Evolutionary conservation across 768 basidiomycete species (phyloP).

Genomic region (Psilocybe tampanensis): DNA sequence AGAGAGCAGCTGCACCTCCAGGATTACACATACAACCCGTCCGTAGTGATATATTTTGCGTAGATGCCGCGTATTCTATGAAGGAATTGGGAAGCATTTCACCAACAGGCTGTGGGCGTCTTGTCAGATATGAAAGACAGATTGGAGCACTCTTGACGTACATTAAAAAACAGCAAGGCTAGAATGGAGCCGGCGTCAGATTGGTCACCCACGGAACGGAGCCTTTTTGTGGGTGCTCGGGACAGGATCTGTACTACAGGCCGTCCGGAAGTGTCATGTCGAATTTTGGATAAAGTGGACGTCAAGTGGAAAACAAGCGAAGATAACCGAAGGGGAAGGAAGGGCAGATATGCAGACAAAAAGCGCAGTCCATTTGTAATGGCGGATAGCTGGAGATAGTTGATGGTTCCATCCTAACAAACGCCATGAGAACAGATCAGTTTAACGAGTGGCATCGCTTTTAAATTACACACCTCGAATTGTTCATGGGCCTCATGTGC

Average conservation of each 20-base stretch:
- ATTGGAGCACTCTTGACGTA: constrained; percentile 34
- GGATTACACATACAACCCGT: constrained; percentile 92
- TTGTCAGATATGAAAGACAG: constrained; percentile 10
- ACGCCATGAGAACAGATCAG: constrained; percentile 3
- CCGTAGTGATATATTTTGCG: constrained; percentile 69
- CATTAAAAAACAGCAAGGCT: constrained; percentile 63
- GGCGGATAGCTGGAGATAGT: constrained; percentile 77
- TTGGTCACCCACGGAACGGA: constrained; percentile 64
- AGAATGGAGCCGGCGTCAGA: constrained; percentile 67
- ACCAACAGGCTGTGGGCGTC: constrained; percentile 53
- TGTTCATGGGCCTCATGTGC: constrained; percentile 64
- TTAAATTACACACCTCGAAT: constrained; percentile 62
- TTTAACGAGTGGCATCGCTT: not conserved
- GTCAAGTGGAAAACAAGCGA: constrained; percentile 66
- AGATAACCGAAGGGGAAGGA: constrained; percentile 75
- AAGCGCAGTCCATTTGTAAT: constrained; percentile 79
- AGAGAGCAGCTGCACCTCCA: constrained; percentile 73
- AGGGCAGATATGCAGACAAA: constrained; percentile 76
- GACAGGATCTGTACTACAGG: constrained; percentile 76
- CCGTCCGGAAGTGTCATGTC: constrained; percentile 59
- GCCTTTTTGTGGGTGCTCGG: constrained; percentile 51
- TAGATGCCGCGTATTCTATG: constrained; percentile 69
- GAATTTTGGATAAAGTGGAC: constrained; percentile 53
- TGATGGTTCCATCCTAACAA: constrained; percentile 79
- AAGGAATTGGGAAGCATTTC: constrained; percentile 73